A percentile compares a stretch with the other conserved stretches of the same genome.
phyloP scores from a whole-genome alignment of 305 asterid species.

The Fraxinus angustifolia region DNA sequence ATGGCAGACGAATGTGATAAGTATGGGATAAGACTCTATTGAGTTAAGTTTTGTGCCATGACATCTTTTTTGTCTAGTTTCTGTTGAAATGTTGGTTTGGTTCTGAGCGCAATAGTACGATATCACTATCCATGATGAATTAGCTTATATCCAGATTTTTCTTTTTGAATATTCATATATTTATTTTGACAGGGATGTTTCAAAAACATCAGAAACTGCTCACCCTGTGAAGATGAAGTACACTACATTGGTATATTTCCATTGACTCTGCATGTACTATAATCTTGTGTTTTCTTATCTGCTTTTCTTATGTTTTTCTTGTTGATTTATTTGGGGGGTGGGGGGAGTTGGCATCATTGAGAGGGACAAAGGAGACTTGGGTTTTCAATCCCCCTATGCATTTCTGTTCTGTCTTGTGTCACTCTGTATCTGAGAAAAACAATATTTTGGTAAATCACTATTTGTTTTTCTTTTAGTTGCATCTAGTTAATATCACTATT shows the following conservation, averaged over 20 bases:
- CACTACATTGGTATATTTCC: slow-evolving; percentile 58
- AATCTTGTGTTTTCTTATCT: neutral
- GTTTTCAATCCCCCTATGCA: neutral
- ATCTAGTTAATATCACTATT: slow-evolving; percentile 8
- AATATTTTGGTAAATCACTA: neutral
- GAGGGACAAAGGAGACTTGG: neutral
- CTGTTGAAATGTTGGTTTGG: neutral
- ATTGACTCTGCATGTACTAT: slow-evolving; percentile 2
- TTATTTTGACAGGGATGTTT: slow-evolving; percentile 46
- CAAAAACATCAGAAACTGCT: slow-evolving; percentile 33
- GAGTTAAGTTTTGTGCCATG: neutral
- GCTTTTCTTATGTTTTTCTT: neutral
- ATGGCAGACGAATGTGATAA: neutral
- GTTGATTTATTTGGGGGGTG: neutral
- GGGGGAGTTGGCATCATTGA: neutral
- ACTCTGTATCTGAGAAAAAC: neutral
- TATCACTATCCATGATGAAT: neutral
- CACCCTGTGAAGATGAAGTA: slow-evolving; percentile 53
- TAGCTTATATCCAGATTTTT: neutral
- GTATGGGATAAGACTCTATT: neutral
- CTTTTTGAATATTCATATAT: neutral
- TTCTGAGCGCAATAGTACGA: neutral
- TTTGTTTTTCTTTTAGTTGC: neutral
- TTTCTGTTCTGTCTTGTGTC: neutral
- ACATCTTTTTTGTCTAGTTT: neutral